Evolutionary conservation across 2,329 filamentous ascomycete species (phyloP), one percentile per base, ranked within the genome.

Genomic region (Phyllosticta ampelicida): DNA sequence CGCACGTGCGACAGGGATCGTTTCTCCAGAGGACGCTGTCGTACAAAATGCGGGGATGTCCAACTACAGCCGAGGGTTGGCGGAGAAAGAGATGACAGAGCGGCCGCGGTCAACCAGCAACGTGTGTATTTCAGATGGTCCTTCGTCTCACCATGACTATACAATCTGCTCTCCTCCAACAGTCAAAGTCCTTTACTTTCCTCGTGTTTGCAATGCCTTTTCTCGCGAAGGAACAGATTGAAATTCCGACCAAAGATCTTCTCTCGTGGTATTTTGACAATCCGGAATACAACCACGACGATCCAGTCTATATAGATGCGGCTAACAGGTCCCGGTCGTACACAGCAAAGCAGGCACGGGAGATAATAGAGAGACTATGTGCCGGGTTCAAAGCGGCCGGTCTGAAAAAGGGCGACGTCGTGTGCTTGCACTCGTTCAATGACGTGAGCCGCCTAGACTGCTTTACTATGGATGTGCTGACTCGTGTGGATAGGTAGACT

Each of bases 181-280:
- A 13, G 30, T 10, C 5, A n/a, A 36, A 2, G 11, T 36, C 9
- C 30, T 36, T 11, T 36, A 4, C 9, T 36, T n/a, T 18, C 3
- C 8, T n/a, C 16, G 5, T 6, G 13, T 1, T 6, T 16, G 36
- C 36, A 4, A 67, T 67, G 65, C 65, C 64, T 23, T 60, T 58
- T 49, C 51, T 62, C n/a, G 60, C 61, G 9, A 48, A 58, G 29
- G 53, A 54, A 16, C 51, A 55, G 9, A 53, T 61, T 11, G 28
- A 30, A 6, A 62, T 62, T n/a, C 58, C 60, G 13, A 56, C 56
- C 5, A 54, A 62, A 30, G 61, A 62, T 23, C 49, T 62, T 11
- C 21, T 62, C 10, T 62, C 61, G 13, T 62, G 61, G 61, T 54
- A 57, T 5, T 55, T 62, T 28, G 61, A 62, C 36, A 48, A 61